Base-by-base conservation (phyloP, 2,329 filamentous ascomycete genomes). In the Xylariales sp. region DNA sequence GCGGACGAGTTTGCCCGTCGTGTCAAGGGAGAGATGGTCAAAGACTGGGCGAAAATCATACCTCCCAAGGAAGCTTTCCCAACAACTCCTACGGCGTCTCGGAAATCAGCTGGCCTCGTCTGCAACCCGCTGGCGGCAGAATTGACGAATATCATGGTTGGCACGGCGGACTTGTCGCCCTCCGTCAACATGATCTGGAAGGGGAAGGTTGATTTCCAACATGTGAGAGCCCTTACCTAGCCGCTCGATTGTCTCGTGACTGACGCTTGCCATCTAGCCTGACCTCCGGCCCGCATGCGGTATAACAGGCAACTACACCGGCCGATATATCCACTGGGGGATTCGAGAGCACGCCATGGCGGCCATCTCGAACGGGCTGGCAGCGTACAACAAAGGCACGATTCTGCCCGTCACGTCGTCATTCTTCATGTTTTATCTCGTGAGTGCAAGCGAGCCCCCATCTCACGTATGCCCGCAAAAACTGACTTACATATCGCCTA, bases 341-440 rank as follows among this genome's bases (percentile, higher is more conserved):
- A 45, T 61, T 5, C 28, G 58, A 5, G 87, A 89, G 71, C 87
- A 89, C 73, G 87, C 87, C 62, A 90, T 90, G 88, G 82, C 82
- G 2, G 78, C 83, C 36, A 85, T 88, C 30, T 82, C 83, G 6
- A 88, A 88, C 74, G 89, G 88, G 3, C 77, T 90, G 3, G 87
- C 88, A 0, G 88, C 88, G 1, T 90, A 82, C 67, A 80, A 81
- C 65, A 84, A 81, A 43, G 84, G 82, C 30, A 87, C 86, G 0
- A 83, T 89, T 69, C 77, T 90, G 7, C 87, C 87, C 0, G 78
- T 89, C 43, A 90, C 87, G 0, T 84, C 85, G 0, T 83, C 82
- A 4, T 90, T 89, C 78, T 89, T 89, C 80, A 89, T 90, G 85
- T 89, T 89, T 76, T 89, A 89, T 71, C 78, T 85, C 5, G 56